Base-by-base conservation (phyloP, 2,329 filamentous ascomycete species). In the Ramichloridium luteum region DNA sequence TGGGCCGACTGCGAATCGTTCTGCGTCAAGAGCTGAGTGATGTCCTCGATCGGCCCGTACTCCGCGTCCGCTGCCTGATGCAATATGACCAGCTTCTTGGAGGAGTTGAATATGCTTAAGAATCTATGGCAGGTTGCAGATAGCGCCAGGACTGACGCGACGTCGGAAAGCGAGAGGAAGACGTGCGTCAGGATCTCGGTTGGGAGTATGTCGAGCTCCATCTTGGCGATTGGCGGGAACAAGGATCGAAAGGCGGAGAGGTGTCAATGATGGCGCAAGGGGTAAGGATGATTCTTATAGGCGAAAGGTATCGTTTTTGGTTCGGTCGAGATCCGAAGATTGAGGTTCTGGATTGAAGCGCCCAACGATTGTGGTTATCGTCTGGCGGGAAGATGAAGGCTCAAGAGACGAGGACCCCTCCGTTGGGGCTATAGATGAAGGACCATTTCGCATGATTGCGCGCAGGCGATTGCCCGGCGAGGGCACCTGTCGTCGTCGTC, bases 1-100 rank as follows among this genome's bases (percentile, higher is more conserved):
- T 76, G 72, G 3, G 67, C 68, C 3, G 67, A 63, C 45, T 77
- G 71, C 37, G 64, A 71, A 25, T 62, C 55, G 41, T 77, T 76
- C 47, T 74, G 67, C 12, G 72, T 76, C 22, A 74, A 56, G 12
- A 77, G 55, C 46, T 74, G 72, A 34, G 70, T 60, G 37, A 71
- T 64, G 48, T 75, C 71, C 35, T 68, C 46, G 10, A 75, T 50
- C 2, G 72, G 72, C 0, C 72, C 71, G 41, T 66, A 72, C 46
- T 76, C 67, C 17, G 55, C 49, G 46, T 74, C 67, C 15, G 66
- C 67, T 15, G 62, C 68, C 30, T 57, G 47, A 36, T 63, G 59
- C 32, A 77, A 62, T 32, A 74, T 70, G 31, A 59, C 45, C 12
- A 74, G 57, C 41, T 67, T 67, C 45, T 67, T 67, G 28, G 67